These are phyloP conservation scores for Ustilago cynodontis DNA, from an alignment of 1,284 basidiomycete genomes.

Conservation along the genomic window DNA sequence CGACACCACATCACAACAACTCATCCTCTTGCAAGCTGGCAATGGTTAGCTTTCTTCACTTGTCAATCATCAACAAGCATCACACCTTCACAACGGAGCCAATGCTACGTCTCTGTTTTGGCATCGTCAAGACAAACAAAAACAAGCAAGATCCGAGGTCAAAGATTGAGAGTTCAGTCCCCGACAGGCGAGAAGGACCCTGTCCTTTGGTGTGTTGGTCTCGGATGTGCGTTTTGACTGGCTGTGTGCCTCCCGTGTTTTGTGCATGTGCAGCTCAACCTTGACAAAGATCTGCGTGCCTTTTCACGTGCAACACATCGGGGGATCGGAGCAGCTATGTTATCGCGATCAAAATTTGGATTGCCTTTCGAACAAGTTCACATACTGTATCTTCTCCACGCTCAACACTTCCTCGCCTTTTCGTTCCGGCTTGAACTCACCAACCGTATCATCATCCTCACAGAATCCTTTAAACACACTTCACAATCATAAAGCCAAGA, in stretches of 20 bases:
- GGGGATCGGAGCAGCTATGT: not conserved
- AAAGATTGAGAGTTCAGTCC: slow-evolving; percentile 2
- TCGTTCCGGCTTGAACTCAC: not conserved
- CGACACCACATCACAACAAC: slow-evolving; percentile 1
- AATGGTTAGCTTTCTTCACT: not conserved
- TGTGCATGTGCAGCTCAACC: slow-evolving; percentile 4
- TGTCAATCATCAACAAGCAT: not conserved
- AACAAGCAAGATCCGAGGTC: not conserved
- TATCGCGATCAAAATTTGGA: slow-evolving; percentile 37
- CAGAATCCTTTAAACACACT: not conserved
- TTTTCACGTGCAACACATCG: not conserved
- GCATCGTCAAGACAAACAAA: not conserved
- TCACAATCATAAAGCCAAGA: not conserved
- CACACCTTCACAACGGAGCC: not conserved
- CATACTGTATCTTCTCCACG: slow-evolving; percentile 10
- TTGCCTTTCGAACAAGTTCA: slow-evolving; percentile 9
- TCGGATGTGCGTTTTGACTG: slow-evolving; percentile 9
- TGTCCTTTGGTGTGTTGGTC: slow-evolving; percentile 20
- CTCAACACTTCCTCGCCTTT: not conserved
- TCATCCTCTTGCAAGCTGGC: not conserved
- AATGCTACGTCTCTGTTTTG: not conserved
- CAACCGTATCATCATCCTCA: not conserved
- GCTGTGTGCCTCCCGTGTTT: slow-evolving; percentile 9
- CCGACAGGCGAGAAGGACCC: slow-evolving; percentile 11
- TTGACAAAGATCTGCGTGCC: not conserved